Evolutionary conservation across 176 grass and related monocot species (phyloP).

Genomic region (Stipa capillata): DNA sequence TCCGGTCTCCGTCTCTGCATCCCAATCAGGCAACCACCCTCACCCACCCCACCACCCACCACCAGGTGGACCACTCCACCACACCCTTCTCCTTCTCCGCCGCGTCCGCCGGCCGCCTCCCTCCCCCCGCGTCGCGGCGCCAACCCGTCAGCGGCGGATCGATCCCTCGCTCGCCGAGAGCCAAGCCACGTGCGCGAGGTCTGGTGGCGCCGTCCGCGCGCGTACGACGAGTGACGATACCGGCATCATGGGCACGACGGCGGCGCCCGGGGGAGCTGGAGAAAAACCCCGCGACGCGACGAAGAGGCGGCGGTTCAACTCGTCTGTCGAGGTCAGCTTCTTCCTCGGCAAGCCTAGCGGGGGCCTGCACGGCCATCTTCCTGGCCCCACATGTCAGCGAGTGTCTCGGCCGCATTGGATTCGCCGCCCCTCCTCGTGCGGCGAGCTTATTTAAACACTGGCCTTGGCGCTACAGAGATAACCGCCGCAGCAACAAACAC

Average conservation of each 20-base stretch:
- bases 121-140: background rate
- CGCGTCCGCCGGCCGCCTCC: background rate
- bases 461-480: conserved; percentile 6
- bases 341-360: background rate
- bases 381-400: background rate
- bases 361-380: background rate
- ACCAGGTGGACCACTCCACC: background rate
- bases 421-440: background rate
- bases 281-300: background rate
- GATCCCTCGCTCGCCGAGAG: background rate
- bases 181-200: background rate
- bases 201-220: too few species aligned
- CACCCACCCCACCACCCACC: background rate
- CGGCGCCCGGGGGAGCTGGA: background rate
- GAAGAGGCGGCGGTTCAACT: background rate
- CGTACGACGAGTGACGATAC: too few species aligned
- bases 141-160: too few species aligned
- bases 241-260: background rate
- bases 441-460: conserved; percentile 10
- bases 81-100: background rate
- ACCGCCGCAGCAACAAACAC: conserved; percentile 5
- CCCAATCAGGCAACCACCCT: background rate
- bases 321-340: background rate
- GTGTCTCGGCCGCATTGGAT: background rate
- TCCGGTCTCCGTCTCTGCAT: background rate